Conservation (phyloP, 177 flowering plant species). For the Tripterygium wilfordii region DNA sequence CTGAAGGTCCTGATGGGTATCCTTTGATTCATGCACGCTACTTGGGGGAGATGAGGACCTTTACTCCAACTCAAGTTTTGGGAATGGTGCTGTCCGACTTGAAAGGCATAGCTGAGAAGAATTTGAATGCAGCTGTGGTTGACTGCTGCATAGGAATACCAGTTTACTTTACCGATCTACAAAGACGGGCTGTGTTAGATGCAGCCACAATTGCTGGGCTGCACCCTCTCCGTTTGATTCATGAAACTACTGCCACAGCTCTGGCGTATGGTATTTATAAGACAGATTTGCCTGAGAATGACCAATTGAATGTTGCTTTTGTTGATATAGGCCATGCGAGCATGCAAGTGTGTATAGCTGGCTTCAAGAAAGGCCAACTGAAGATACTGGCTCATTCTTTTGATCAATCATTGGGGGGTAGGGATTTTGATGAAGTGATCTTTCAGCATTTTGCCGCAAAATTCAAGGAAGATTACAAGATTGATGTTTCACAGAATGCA, state of each 20-base stretch:
- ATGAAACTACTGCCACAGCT: constrained; percentile 95
- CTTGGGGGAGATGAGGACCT: constrained; percentile 57
- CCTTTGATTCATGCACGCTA: constrained; percentile 74
- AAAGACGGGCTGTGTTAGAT: constrained; percentile 84
- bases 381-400: constrained; percentile 73
- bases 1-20: constrained; percentile 92
- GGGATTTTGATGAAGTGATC: constrained; percentile 88
- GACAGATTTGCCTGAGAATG: constrained; percentile 90
- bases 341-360: constrained; percentile 94
- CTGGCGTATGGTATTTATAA: constrained; percentile 96
- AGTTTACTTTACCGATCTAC: constrained; percentile 88
- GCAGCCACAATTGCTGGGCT: constrained; percentile 92
- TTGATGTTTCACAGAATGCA: constrained; percentile 84
- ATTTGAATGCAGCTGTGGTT: constrained; percentile 80
- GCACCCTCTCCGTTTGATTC: constrained; percentile 74
- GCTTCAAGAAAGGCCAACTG: constrained; percentile 87
- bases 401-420: constrained; percentile 82
- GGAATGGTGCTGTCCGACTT: constrained; percentile 79
- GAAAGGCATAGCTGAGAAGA: constrained; percentile 83
- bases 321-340: constrained; percentile 90
- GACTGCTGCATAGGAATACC: constrained; percentile 97
- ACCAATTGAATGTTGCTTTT: constrained; percentile 83
- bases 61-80: constrained; percentile 76
- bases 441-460: constrained; percentile 77
- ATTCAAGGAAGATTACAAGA: constrained; percentile 76